phyloP scores from a whole-genome alignment of 225 moss, liverwort and hornwort species.

The Ulota crispa region DNA sequence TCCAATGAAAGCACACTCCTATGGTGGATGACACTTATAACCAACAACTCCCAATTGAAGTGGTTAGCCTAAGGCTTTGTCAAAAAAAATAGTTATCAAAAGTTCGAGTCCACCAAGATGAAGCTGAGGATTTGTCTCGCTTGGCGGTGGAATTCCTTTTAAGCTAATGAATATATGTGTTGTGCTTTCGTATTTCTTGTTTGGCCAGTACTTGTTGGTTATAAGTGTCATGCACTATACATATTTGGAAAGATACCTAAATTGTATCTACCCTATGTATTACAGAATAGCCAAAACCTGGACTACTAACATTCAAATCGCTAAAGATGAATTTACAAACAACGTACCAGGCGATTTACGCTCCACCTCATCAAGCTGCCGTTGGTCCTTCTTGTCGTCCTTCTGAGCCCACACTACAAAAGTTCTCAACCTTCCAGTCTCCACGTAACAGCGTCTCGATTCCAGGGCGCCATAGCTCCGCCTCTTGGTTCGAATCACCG shows the following conservation, averaged over 20 bases:
- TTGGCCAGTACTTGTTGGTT: too few relatives aligned
- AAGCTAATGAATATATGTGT: too few relatives aligned
- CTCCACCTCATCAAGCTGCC: slow-evolving; percentile 21
- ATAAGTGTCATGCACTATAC: too few relatives aligned
- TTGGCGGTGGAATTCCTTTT: too few relatives aligned
- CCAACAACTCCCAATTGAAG: too few relatives aligned
- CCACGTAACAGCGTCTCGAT: neutral
- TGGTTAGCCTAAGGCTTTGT: too few relatives aligned
- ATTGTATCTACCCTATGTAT: neutral
- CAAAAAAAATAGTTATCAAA: too few relatives aligned
- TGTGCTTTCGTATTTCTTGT: too few relatives aligned
- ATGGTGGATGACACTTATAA: too few relatives aligned
- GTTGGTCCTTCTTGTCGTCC: slow-evolving; percentile 19
- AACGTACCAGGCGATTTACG: slow-evolving; percentile 25
- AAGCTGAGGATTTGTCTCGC: too few relatives aligned
- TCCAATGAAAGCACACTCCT: neutral
- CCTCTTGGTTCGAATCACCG: neutral
- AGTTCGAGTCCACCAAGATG: too few relatives aligned
- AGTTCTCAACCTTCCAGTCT: slow-evolving; percentile 9
- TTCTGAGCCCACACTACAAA: slow-evolving; percentile 27
- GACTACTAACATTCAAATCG: neutral
- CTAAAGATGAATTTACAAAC: neutral
- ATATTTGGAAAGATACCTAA: neutral
- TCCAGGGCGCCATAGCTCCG: neutral
- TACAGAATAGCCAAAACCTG: neutral